phyloP scores from a whole-genome alignment of 1,284 basidiomycete species.

The Ganoderma meredithae region DNA sequence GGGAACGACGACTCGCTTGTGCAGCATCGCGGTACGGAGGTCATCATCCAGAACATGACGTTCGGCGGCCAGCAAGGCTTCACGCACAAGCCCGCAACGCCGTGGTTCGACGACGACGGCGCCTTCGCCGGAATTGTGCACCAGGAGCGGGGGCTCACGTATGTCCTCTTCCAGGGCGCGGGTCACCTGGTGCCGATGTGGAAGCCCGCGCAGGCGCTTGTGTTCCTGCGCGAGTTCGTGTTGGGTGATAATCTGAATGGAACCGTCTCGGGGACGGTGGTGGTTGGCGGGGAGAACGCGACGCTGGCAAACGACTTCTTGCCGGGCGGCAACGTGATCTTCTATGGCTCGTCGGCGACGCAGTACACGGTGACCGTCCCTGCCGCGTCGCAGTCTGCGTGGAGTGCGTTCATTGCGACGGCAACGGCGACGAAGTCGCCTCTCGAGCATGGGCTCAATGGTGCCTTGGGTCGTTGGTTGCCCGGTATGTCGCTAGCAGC shows the following conservation, averaged over 20 bases:
- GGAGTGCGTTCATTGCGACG: conserved; percentile 48
- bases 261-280: conserved; percentile 33
- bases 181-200: conserved; percentile 42
- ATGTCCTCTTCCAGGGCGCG: conserved; percentile 41
- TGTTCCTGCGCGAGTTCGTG: conserved; percentile 43
- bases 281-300: conserved; percentile 60
- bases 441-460: neutral
- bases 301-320: conserved; percentile 52
- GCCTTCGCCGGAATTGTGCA: conserved; percentile 43
- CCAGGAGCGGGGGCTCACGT: conserved; percentile 43
- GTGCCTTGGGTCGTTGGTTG: neutral
- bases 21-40: conserved; percentile 52
- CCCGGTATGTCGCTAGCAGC: neutral
- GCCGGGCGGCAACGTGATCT: conserved; percentile 43
- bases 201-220: conserved; percentile 43
- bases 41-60: conserved; percentile 50
- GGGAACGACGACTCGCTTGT: conserved; percentile 43
- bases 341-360: conserved; percentile 33
- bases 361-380: conserved; percentile 32
- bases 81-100: conserved; percentile 65
- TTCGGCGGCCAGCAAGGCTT: conserved; percentile 75
- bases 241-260: conserved; percentile 41
- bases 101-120: conserved; percentile 47
- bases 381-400: conserved; percentile 57
- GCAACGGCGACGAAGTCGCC: conserved; percentile 25